Evolutionary conservation across 108 stramenopile genomes (phyloP).

Genomic region (Hondaea fermentalgiana): DNA sequence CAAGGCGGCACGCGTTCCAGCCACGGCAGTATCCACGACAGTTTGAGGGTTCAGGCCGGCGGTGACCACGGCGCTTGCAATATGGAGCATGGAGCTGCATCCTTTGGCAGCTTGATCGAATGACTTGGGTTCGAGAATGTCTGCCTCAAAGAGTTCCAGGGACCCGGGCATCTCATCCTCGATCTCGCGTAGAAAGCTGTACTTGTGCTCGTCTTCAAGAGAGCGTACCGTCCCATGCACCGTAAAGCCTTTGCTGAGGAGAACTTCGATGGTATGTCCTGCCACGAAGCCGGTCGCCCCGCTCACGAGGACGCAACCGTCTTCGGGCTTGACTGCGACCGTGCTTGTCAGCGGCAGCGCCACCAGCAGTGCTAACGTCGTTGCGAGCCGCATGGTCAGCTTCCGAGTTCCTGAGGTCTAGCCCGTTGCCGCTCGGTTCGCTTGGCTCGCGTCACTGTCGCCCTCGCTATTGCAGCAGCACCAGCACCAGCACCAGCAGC

Average conservation of each 20-base stretch:
- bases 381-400: no score
- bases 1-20: not conserved
- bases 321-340: not conserved
- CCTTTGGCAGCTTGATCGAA: not conserved
- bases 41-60: not conserved
- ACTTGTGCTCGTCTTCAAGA: not conserved
- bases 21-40: not conserved
- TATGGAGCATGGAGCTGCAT: not conserved
- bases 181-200: not conserved
- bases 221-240: not conserved
- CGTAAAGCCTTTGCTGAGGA: not conserved
- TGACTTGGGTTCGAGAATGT: not conserved
- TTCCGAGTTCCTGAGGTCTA: no score
- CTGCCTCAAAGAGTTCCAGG: not conserved
- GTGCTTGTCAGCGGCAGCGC: no score
- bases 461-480: no score
- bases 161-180: not conserved
- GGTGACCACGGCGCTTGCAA: not conserved
- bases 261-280: not conserved
- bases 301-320: not conserved
- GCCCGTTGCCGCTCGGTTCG: no score
- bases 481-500: no score
- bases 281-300: not conserved
- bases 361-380: no score
- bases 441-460: no score